Evolutionary conservation across 768 basidiomycete genomes (phyloP).

Genomic region (Botryobasidium botryosum): DNA sequence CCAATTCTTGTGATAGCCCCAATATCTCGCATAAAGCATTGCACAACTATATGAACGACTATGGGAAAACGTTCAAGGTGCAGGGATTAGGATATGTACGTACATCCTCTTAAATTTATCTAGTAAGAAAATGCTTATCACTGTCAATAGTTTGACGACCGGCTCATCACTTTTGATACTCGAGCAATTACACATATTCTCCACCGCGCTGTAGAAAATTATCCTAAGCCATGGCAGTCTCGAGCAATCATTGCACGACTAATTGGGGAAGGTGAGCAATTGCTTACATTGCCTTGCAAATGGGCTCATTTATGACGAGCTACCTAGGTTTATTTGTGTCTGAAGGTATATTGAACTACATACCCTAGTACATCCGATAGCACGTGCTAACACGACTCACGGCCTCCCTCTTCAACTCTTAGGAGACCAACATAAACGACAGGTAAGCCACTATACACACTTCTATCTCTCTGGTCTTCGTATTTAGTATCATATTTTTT

Average conservation of each 20-base stretch:
- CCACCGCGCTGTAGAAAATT: slow-evolving; percentile 41
- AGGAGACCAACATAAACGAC: slow-evolving; percentile 55
- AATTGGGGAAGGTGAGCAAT: slow-evolving; percentile 43
- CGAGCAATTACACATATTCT: slow-evolving; percentile 55
- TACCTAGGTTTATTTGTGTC: slow-evolving; percentile 30
- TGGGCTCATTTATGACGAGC: background rate
- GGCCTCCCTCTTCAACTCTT: background rate
- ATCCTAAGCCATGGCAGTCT: slow-evolving; percentile 75
- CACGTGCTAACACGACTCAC: slow-evolving; percentile 1
- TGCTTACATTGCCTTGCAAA: slow-evolving; percentile 1
- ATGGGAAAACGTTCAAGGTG: no score
- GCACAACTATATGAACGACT: no score
- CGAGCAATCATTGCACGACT: slow-evolving; percentile 55
- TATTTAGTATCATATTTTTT: slow-evolving; percentile 33
- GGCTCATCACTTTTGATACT: slow-evolving; percentile 71
- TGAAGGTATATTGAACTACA: slow-evolving; percentile 34
- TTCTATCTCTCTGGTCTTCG: slow-evolving; percentile 3
- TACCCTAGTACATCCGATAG: background rate
- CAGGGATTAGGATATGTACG: no score
- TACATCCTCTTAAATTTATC: no score
- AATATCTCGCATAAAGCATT: no score
- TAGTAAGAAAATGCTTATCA: background rate
- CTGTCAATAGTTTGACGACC: slow-evolving; percentile 37
- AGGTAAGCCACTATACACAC: slow-evolving; percentile 24
- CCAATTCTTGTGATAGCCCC: no score